Conservation (phyloP, 192 early-diverging fungal species). For the Paraglomus brasilianum region DNA sequence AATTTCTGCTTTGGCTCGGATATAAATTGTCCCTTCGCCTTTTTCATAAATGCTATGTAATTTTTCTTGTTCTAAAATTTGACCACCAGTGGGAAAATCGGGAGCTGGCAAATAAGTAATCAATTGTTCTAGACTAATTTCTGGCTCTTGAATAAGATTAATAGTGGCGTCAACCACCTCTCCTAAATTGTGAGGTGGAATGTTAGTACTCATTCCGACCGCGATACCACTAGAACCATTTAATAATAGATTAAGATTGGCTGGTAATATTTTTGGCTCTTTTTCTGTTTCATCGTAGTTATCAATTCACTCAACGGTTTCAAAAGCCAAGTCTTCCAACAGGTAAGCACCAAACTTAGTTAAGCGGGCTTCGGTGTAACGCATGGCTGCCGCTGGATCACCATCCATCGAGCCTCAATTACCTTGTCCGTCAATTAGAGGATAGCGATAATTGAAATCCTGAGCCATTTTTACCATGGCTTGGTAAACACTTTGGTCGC, state of each 20-base stretch:
- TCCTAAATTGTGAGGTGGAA: conserved; percentile 19
- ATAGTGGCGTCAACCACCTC: conserved; percentile 5
- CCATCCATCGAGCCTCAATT: conserved; percentile 16
- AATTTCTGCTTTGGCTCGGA: conserved; percentile 9
- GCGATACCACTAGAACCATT: conserved; percentile 21
- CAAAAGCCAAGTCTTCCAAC: conserved; percentile 5
- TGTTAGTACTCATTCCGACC: conserved; percentile 12
- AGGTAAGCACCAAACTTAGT: conserved; percentile 11
- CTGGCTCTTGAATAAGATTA: neutral
- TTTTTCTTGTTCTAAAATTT: conserved; percentile 13
- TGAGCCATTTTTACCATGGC: conserved; percentile 17
- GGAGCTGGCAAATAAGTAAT: neutral
- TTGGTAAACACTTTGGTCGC: conserved; percentile 8
- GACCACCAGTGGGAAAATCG: conserved; percentile 18
- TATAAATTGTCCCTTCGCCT: conserved; percentile 13
- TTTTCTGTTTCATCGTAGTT: conserved; percentile 1
- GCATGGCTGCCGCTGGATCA: neutral
- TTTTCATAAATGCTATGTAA: neutral
- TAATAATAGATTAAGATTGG: neutral
- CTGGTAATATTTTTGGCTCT: neutral
- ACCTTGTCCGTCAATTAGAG: conserved; percentile 8
- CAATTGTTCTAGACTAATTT: conserved; percentile 7
- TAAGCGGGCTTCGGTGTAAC: conserved; percentile 24
- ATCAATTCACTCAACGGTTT: conserved; percentile 1
- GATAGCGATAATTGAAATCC: conserved; percentile 14